Conservation (phyloP, 164 flowering plant species). For the Stephania japonica region DNA sequence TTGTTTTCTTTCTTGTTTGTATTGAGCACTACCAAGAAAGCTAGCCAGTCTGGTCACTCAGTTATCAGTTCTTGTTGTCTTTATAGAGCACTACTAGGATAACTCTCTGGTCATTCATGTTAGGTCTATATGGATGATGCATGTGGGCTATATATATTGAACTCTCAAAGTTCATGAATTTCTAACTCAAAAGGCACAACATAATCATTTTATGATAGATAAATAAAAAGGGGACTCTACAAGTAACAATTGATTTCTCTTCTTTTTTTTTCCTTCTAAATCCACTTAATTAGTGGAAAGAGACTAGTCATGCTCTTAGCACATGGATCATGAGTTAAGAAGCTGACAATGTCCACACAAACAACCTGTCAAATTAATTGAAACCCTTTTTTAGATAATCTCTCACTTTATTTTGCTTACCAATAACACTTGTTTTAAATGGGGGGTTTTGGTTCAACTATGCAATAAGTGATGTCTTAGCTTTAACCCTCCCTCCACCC, state of each 20-base stretch:
- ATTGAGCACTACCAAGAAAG: not conserved
- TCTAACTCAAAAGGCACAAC: slow-evolving; percentile 18
- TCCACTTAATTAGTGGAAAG: not conserved
- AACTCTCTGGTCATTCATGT: slow-evolving; percentile 11
- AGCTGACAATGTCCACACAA: slow-evolving; percentile 16
- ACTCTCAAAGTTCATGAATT: not conserved
- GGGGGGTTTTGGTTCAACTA: slow-evolving; percentile 28
- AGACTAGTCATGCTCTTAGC: not conserved
- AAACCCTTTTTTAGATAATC: not conserved
- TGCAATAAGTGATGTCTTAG: slow-evolving; percentile 20
- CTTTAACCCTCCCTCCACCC: slow-evolving; percentile 22
- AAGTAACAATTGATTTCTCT: not conserved
- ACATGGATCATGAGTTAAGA: slow-evolving; percentile 14
- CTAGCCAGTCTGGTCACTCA: not conserved
- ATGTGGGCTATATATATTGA: slow-evolving; percentile 10
- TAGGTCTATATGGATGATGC: slow-evolving; percentile 5
- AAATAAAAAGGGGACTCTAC: slow-evolving; percentile 13
- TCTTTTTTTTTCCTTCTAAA: not conserved
- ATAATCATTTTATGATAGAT: slow-evolving; percentile 17
- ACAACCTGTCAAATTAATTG: slow-evolving; percentile 7
- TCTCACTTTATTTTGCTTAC: not conserved
- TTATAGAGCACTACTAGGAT: slow-evolving; percentile 10
- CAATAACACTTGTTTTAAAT: not conserved
- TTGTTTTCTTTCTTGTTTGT: not conserved
- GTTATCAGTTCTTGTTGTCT: not conserved